Evolutionary conservation across 2,329 filamentous ascomycete genomes (phyloP).

Genomic region (Penicillium sp.): DNA sequence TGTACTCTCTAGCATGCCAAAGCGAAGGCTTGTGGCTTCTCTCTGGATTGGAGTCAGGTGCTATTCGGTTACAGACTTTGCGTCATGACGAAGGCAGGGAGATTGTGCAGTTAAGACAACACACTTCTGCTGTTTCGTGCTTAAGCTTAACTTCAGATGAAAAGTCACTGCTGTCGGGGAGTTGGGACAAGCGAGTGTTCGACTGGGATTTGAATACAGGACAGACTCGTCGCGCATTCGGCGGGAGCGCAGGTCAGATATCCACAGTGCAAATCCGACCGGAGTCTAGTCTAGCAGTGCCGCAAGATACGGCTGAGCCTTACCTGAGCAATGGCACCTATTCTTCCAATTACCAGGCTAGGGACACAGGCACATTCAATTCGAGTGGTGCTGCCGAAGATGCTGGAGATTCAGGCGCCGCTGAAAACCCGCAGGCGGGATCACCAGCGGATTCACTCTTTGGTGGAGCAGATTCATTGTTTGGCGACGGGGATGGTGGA

Average conservation of each 20-base stretch:
- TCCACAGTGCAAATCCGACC: slow-evolving; percentile 85
- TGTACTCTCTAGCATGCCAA: slow-evolving; percentile 91
- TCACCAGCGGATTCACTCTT: slow-evolving; percentile 80
- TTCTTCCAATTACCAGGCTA: slow-evolving; percentile 69
- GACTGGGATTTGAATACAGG: slow-evolving; percentile 96
- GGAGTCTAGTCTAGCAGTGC: slow-evolving; percentile 71
- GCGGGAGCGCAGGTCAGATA: slow-evolving; percentile 77
- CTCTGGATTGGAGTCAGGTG: slow-evolving; percentile 84
- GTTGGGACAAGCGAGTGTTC: slow-evolving; percentile 92
- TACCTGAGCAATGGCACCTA: slow-evolving; percentile 64
- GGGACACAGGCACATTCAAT: slow-evolving; percentile 57
- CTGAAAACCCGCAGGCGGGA: slow-evolving; percentile 59
- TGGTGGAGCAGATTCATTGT: slow-evolving; percentile 81
- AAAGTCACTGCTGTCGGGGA: slow-evolving; percentile 81
- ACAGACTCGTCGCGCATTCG: slow-evolving; percentile 71
- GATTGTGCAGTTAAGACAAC: slow-evolving; percentile 76
- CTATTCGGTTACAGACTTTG: slow-evolving; percentile 89
- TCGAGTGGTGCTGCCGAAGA: slow-evolving; percentile 41
- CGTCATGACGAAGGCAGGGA: slow-evolving; percentile 92
- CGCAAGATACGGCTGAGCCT: slow-evolving; percentile 64
- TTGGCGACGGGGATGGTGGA: slow-evolving; percentile 73
- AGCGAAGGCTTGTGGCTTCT: slow-evolving; percentile 88
- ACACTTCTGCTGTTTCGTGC: slow-evolving; percentile 90
- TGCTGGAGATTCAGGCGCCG: slow-evolving; percentile 38
- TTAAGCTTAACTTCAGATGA: slow-evolving; percentile 81